These are phyloP conservation scores for Boletus reticulatus DNA, from an alignment of 768 basidiomycete species.

Conservation along the genomic window DNA sequence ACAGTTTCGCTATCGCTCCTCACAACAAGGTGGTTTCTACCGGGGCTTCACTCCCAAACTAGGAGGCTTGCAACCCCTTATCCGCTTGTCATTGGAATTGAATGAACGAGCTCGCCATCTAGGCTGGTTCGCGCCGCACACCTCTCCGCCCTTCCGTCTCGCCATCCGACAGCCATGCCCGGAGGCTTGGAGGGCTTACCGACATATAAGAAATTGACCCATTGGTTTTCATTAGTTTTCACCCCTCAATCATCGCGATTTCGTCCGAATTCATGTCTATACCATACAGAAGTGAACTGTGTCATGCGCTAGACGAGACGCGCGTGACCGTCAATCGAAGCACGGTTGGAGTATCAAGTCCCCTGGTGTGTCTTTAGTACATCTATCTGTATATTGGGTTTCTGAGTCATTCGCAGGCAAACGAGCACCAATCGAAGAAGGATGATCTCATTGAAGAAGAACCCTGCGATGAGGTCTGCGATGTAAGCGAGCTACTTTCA, in stretches of 20 bases:
- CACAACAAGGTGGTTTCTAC: background rate
- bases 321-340: too few relatives aligned
- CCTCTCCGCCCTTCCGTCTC: background rate
- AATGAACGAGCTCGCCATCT: background rate
- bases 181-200: background rate
- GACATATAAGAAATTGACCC: background rate
- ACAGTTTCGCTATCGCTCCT: background rate
- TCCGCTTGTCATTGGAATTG: background rate
- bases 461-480: background rate
- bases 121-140: background rate
- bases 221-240: background rate
- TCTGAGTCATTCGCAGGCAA: background rate
- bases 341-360: background rate
- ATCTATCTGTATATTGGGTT: background rate
- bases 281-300: background rate
- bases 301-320: background rate
- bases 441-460: background rate
- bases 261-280: background rate
- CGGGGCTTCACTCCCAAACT: too few relatives aligned
- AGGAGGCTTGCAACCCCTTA: background rate
- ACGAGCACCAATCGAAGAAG: background rate
- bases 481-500: background rate
- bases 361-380: background rate
- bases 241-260: background rate
- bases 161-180: background rate